A percentile compares a stretch with the other conserved stretches of the same genome.
Conservation (phyloP, 768 basidiomycete species). For the Boletus insuetus region DNA sequence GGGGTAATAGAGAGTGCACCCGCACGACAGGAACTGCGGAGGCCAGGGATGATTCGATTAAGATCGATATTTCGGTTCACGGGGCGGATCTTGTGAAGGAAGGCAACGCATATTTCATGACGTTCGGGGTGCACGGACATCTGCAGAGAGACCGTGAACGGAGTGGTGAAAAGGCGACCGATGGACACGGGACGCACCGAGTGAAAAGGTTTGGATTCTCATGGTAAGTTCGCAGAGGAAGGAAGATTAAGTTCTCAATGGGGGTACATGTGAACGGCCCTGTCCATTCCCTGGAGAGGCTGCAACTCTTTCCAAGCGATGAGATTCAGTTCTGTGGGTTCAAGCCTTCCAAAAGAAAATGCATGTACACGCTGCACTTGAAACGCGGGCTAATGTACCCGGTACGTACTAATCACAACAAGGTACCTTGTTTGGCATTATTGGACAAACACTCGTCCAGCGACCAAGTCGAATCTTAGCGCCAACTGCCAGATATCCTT, state of each 20-base stretch:
- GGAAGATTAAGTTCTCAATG: conserved; percentile 16
- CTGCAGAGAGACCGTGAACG: conserved; percentile 7
- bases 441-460: neutral
- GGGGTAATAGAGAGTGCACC: conserved; percentile 29
- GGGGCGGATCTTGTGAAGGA: conserved; percentile 28
- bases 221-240: conserved; percentile 4
- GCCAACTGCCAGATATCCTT: neutral
- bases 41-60: conserved; percentile 6
- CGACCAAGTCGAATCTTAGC: neutral
- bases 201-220: conserved; percentile 16
- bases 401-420: too few species aligned
- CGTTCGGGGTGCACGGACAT: conserved; percentile 6
- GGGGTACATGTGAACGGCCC: conserved; percentile 13
- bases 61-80: conserved; percentile 12
- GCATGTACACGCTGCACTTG: neutral
- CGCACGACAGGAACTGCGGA: conserved; percentile 25
- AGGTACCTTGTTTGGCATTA: conserved; percentile 3
- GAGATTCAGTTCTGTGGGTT: neutral
- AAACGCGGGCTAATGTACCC: neutral
- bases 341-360: neutral
- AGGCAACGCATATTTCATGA: conserved; percentile 18
- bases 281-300: neutral
- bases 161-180: conserved; percentile 16
- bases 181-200: conserved; percentile 5
- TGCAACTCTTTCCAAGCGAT: conserved; percentile 7